These are phyloP conservation scores for Raddia guianensis DNA, from an alignment of 176 grass and related monocot genomes.

Conservation along the genomic window DNA sequence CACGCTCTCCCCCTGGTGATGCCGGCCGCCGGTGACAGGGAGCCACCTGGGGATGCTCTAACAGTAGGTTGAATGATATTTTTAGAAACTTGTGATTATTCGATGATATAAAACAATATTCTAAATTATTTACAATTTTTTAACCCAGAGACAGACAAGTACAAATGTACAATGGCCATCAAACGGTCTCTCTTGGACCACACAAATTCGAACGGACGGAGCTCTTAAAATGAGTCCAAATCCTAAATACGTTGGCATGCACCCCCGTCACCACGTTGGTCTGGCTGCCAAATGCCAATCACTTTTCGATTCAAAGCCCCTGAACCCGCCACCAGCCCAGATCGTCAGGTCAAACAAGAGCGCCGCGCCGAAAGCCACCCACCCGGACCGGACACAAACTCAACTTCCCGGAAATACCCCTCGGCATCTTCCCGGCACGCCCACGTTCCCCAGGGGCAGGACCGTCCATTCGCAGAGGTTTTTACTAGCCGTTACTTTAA, in stretches of 20 bases:
- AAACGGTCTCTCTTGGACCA: background rate
- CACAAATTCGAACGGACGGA: background rate
- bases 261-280: too few species aligned
- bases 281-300: background rate
- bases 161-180: background rate
- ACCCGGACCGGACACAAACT: background rate
- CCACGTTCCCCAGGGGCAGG: background rate
- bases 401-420: background rate
- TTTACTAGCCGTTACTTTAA: slow-evolving; percentile 47
- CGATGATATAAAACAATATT: too few species aligned
- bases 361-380: background rate
- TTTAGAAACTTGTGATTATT: too few species aligned
- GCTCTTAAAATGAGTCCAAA: background rate
- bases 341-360: background rate
- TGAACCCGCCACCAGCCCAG: background rate
- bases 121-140: background rate
- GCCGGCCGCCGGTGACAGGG: too few species aligned
- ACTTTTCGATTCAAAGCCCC: background rate
- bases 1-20: too few species aligned
- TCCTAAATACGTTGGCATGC: too few species aligned
- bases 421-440: rapidly evolving
- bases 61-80: too few species aligned
- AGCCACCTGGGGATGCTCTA: too few species aligned
- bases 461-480: background rate
- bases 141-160: background rate